phyloP scores from a whole-genome alignment of 2,329 filamentous ascomycete species.

The Fusarium hainanense region DNA sequence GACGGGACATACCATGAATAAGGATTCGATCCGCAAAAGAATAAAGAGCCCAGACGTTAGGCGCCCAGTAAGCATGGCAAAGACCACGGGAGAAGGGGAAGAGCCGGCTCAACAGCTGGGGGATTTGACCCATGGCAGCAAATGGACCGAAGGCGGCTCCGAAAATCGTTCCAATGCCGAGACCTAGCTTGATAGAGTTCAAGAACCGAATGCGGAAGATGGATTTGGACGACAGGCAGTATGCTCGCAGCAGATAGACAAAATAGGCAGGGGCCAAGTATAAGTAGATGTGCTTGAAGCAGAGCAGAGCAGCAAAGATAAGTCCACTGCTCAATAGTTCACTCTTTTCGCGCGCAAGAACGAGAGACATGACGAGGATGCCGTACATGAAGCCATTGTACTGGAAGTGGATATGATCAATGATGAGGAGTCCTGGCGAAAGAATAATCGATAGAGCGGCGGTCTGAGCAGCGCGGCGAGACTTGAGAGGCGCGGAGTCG shows the following conservation, averaged over 20 bases:
- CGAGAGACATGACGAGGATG: conserved; percentile 85
- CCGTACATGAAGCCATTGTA: conserved; percentile 99
- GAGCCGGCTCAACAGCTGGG: conserved; percentile 83
- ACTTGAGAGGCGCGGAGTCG: conserved; percentile 71
- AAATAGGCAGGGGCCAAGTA: conserved; percentile 97
- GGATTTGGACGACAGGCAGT: conserved; percentile 84
- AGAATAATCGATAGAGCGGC: conserved; percentile 89
- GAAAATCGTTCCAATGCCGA: conserved; percentile 77
- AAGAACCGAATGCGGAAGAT: conserved; percentile 79
- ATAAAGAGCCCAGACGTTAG: conserved; percentile 97
- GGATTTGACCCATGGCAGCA: conserved; percentile 80
- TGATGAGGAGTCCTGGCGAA: conserved; percentile 93
- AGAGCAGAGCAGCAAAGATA: conserved; percentile 85
- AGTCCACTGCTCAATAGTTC: conserved; percentile 83
- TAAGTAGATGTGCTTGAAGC: conserved; percentile 98
- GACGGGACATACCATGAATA: conserved; percentile 74
- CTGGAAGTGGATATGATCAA: conserved; percentile 98
- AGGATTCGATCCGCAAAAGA: conserved; percentile 87
- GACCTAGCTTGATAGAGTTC: conserved; percentile 86
- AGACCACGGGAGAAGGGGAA: conserved; percentile 95
- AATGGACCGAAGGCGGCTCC: conserved; percentile 91
- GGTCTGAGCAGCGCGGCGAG: conserved; percentile 83
- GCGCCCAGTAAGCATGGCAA: conserved; percentile 98
- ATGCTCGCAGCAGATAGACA: conserved; percentile 87
- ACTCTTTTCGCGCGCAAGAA: conserved; percentile 79